A percentile compares a stretch with the other conserved stretches of the same genome.
These are phyloP conservation scores for Colletotrichum sp. DNA, from an alignment of 2,329 filamentous ascomycete species.

Conservation along the genomic window DNA sequence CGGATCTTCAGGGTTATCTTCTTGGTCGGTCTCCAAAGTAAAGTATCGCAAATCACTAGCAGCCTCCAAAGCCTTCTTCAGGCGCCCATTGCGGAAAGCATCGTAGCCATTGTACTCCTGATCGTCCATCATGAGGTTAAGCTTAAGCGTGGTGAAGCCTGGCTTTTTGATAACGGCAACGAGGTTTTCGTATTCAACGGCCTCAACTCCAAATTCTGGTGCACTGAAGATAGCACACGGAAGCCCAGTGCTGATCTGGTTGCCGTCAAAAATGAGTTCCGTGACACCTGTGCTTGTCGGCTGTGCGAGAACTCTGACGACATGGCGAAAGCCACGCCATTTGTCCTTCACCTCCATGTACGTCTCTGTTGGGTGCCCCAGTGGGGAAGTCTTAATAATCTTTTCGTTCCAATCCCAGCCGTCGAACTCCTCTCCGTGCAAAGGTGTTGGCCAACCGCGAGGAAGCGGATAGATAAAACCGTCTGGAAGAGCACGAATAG, in stretches of 20 bases:
- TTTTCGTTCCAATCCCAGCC: constrained; percentile 8
- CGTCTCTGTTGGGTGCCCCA: not conserved
- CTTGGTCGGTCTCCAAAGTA: constrained; percentile 23
- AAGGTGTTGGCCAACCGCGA: constrained; percentile 30
- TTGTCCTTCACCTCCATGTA: constrained; percentile 16
- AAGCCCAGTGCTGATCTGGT: constrained; percentile 32
- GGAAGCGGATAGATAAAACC: constrained; percentile 44
- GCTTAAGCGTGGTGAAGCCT: constrained; percentile 30
- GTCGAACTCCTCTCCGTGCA: not conserved
- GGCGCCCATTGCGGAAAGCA: constrained; percentile 17
- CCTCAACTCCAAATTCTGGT: constrained; percentile 5
- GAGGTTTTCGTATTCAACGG: constrained; percentile 28
- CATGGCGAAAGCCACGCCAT: constrained; percentile 36
- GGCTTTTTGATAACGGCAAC: constrained; percentile 25
- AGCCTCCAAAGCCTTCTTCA: constrained; percentile 22
- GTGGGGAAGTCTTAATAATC: not conserved
- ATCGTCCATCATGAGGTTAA: constrained; percentile 24
- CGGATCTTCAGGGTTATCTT: not conserved
- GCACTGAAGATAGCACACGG: constrained; percentile 33
- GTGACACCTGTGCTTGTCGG: constrained; percentile 23
- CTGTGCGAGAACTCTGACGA: constrained; percentile 29
- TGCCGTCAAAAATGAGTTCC: constrained; percentile 38
- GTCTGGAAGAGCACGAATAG: constrained; percentile 41
- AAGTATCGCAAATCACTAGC: constrained; percentile 25
- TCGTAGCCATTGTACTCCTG: constrained; percentile 3